A percentile compares a stretch with the other conserved stretches of the same genome.
phyloP scores from a whole-genome alignment of 257 asterid species.

The Solanum bulbocastanum region DNA sequence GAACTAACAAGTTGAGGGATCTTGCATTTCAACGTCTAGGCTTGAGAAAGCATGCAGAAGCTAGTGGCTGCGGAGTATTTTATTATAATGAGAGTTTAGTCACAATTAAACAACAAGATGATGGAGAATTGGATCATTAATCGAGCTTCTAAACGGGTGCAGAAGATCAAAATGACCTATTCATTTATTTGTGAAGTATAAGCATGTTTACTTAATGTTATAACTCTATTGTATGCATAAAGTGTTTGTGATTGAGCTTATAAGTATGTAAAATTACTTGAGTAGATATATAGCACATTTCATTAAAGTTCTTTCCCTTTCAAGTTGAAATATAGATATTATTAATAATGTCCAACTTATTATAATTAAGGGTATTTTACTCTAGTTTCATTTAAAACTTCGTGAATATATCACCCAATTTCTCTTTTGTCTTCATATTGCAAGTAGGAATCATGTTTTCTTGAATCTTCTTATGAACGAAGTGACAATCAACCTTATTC shows the following conservation, averaged over 20 bases:
- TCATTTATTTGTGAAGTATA: background rate
- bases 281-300: too few species aligned
- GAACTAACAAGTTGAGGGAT: background rate
- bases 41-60: background rate
- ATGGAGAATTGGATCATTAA: background rate
- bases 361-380: background rate
- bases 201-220: background rate
- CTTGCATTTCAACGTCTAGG: background rate
- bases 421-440: background rate
- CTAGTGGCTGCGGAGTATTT: background rate
- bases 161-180: background rate
- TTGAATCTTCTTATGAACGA: background rate
- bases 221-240: background rate
- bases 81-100: too few species aligned
- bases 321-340: too few species aligned
- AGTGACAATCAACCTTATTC: background rate
- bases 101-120: background rate
- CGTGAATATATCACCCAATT: background rate
- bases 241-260: background rate
- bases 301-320: too few species aligned
- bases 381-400: background rate
- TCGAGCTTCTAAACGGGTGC: background rate
- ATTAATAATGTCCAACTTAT: too few species aligned
- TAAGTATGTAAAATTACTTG: too few species aligned
- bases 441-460: background rate